Evolutionary conservation across 2,329 filamentous ascomycete species (phyloP).

Genomic region (Graphilbum fragrans): DNA sequence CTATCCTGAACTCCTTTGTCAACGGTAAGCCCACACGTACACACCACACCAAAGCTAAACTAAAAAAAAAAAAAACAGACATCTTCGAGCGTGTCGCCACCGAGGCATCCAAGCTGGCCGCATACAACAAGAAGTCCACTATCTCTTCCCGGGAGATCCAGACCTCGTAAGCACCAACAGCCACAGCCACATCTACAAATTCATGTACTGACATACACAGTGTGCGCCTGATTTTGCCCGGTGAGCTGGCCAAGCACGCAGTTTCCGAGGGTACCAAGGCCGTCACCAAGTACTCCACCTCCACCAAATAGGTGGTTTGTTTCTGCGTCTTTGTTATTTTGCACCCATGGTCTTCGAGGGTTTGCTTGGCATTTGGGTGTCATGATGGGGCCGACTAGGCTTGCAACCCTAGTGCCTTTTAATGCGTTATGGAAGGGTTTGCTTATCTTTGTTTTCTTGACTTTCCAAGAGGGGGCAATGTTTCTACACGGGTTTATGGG

Average conservation of each 20-base stretch:
- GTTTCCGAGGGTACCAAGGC: slow-evolving; percentile 99
- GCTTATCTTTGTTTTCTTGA: slow-evolving; percentile 33
- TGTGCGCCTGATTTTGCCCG: slow-evolving; percentile 92
- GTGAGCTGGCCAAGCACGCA: slow-evolving; percentile 98
- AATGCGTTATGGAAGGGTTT: slow-evolving; percentile 66
- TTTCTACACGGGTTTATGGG: slow-evolving; percentile 57
- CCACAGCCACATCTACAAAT: neutral
- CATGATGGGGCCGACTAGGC: slow-evolving; percentile 41
- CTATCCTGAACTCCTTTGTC: slow-evolving; percentile 98
- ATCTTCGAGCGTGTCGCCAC: slow-evolving; percentile 99
- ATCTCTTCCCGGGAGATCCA: slow-evolving; percentile 99
- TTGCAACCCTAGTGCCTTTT: slow-evolving; percentile 43
- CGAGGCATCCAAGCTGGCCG: slow-evolving; percentile 96
- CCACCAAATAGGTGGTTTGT: slow-evolving; percentile 70
- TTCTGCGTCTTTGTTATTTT: slow-evolving; percentile 27
- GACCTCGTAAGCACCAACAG: slow-evolving; percentile 61
- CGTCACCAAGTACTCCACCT: slow-evolving; percentile 99
- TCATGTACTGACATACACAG: slow-evolving; percentile 30
- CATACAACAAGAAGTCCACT: slow-evolving; percentile 99
- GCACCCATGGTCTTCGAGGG: slow-evolving; percentile 21
- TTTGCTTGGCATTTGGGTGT: slow-evolving; percentile 45
- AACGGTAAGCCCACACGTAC: slow-evolving; percentile 54
- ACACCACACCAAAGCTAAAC: neutral
- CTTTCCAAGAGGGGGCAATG: slow-evolving; percentile 43
- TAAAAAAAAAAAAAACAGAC: slow-evolving; percentile 40